These are phyloP conservation scores for Aureobasidium zeae DNA, from an alignment of 2,329 filamentous ascomycete genomes.

Conservation along the genomic window DNA sequence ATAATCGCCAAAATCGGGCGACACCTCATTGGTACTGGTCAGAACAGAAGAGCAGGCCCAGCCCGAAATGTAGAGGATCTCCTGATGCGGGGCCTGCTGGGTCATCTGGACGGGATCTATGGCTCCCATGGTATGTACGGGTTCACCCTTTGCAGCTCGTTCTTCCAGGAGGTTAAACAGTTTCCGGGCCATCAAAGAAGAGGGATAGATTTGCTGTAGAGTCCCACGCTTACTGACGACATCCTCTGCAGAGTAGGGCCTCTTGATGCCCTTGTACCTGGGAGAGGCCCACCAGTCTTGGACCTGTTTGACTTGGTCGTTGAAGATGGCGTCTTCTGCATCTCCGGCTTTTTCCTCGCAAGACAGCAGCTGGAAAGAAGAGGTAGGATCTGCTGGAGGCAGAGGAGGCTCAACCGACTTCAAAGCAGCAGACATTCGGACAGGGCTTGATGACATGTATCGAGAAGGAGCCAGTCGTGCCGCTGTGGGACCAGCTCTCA, in stretches of 20 bases:
- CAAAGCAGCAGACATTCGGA: conserved; percentile 41
- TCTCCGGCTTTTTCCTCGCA: conserved; percentile 67
- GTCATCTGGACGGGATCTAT: conserved; percentile 99
- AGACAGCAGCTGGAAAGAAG: conserved; percentile 77
- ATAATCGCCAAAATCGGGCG: conserved; percentile 95
- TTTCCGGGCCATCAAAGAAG: conserved; percentile 90
- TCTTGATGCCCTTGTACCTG: conserved; percentile 79
- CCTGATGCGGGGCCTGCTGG: conserved; percentile 90
- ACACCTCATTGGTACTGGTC: conserved; percentile 93
- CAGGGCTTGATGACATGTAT: conserved; percentile 20
- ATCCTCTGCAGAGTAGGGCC: conserved; percentile 82
- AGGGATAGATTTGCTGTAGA: conserved; percentile 78
- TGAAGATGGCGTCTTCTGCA: conserved; percentile 76
- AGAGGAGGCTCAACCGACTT: conserved; percentile 52
- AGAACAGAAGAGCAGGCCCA: conserved; percentile 95
- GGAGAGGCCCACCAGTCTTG: conserved; percentile 84
- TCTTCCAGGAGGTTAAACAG: conserved; percentile 82
- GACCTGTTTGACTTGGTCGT: conserved; percentile 74
- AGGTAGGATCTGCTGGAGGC: conserved; percentile 53
- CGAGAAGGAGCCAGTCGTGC: conserved; percentile 20
- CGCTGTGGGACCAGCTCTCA: conserved; percentile 15
- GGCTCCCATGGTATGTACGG: conserved; percentile 94
- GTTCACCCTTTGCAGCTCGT: conserved; percentile 66
- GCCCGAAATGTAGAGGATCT: conserved; percentile 90
- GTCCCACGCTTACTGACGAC: conserved; percentile 89